Evolutionary conservation across 1,284 basidiomycete genomes (phyloP).

Genomic region (Golubevia sp.): DNA sequence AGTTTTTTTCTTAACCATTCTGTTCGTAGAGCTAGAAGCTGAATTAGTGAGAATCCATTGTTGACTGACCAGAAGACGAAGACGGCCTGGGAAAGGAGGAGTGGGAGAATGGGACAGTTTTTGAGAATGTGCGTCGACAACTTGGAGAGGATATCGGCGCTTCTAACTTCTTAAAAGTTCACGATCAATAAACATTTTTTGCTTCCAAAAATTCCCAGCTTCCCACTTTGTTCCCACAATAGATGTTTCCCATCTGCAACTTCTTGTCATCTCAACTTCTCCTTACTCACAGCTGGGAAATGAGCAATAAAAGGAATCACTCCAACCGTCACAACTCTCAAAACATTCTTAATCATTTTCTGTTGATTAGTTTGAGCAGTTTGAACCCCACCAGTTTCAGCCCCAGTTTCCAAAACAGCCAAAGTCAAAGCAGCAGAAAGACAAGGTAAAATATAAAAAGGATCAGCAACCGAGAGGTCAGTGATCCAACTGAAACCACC

Average conservation of each 20-base stretch:
- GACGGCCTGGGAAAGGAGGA: conserved; percentile 66
- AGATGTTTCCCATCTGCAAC: too few relatives aligned
- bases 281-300: conserved; percentile 38
- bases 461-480: conserved; percentile 79
- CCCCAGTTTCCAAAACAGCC: conserved; percentile 69
- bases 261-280: too few relatives aligned
- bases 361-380: conserved; percentile 65
- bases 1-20: too few relatives aligned
- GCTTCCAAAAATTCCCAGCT: too few relatives aligned
- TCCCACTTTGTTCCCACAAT: too few relatives aligned
- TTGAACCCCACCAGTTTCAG: conserved; percentile 68
- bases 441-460: conserved; percentile 77
- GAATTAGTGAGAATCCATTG: conserved; percentile 66
- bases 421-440: conserved; percentile 72
- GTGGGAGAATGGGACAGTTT: neutral
- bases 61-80: conserved; percentile 69
- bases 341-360: conserved; percentile 74
- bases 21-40: conserved; percentile 58
- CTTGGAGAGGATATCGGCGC: too few relatives aligned
- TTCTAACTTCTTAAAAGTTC: too few relatives aligned
- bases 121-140: neutral
- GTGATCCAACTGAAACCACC: conserved; percentile 79
- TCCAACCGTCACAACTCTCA: conserved; percentile 70
- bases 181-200: too few relatives aligned
- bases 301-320: conserved; percentile 69